Evolutionary conservation across 2,329 filamentous ascomycete genomes (phyloP), one percentile per base, ranked within the genome.

Genomic region (Claviceps maximensis): DNA sequence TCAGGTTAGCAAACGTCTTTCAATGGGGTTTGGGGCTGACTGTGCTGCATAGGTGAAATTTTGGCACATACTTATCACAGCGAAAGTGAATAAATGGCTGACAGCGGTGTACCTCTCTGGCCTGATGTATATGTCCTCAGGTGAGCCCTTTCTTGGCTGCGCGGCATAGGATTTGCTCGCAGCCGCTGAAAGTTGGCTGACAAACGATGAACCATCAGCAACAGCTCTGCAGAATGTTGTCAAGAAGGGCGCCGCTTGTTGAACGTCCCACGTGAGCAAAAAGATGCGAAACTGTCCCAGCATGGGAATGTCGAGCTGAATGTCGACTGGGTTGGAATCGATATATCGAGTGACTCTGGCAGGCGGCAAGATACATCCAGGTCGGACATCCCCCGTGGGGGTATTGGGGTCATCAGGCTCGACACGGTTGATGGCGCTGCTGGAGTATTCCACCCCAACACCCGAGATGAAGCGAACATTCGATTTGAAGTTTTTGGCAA

Each of bases 201-300:
- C 72, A 44, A 85, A 74, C 1, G 77, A 80, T 6, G 69, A 67
- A 29, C 65, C 62, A 1, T 74, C 70, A 1, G 74, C 71, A 49
- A 86, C 72, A 10, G 75, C 69, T 27, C 73, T 68, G 58, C 78
- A 84, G 42, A 88, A 74, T 0, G 71, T 73, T 7, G 77, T 70
- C 25, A 89, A 70, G 66, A 87, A 87, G 1, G 70, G 68, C 52
- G 70, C 70, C 3, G 76, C 74, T 33, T 73, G 65, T 52, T 74
- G 71, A 2, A 87, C 72, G 60, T 87, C 75, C 61, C 78, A 80
- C 56, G 81, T 77, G 55, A 90, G 77, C 55, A 89, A 75, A 65
- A 86, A 89, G 47, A 89, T 77, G 49, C 84, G 78, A 71, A 89
- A 90, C 62, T 90, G 86, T 27, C 86, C 83, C 6, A 89, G 71